Conservation (phyloP, 257 asterid species). For the Parsonsia alboflavescens region DNA sequence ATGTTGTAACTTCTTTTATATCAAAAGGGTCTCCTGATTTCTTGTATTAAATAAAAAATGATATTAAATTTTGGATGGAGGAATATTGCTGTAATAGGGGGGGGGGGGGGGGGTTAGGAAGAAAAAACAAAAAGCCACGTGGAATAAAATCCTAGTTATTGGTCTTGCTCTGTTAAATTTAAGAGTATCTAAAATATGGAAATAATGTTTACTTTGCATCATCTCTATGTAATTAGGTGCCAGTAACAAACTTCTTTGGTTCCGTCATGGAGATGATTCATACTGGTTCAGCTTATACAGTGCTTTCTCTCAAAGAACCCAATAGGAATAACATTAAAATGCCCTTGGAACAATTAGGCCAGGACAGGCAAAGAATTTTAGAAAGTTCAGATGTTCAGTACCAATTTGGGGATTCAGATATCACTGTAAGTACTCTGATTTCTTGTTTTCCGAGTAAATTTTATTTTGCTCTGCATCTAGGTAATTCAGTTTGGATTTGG, state of each 20-base stretch:
- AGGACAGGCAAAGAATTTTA: slow-evolving; percentile 24
- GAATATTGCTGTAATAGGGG: no score
- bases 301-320: slow-evolving; percentile 33
- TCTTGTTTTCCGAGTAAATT: not conserved
- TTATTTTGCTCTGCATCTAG: slow-evolving; percentile 1
- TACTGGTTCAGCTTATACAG: slow-evolving; percentile 73
- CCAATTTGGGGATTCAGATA: slow-evolving; percentile 29
- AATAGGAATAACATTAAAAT: slow-evolving; percentile 29
- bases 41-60: no score
- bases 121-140: not conserved
- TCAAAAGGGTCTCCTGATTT: no score
- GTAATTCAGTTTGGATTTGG: not conserved
- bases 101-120: not conserved
- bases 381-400: slow-evolving; percentile 38
- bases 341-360: slow-evolving; percentile 29
- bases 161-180: not conserved
- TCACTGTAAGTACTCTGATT: slow-evolving; percentile 33
- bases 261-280: slow-evolving; percentile 92
- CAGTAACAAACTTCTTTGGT: slow-evolving; percentile 94
- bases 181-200: not conserved
- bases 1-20: no score
- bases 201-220: slow-evolving; percentile 4
- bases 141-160: not conserved
- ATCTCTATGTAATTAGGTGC: slow-evolving; percentile 49
- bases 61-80: no score